Evolutionary conservation across 225 moss, liverwort and hornwort species (phyloP), one percentile per base, ranked within the genome.

Genomic region (Pleurozium schreberi): DNA sequence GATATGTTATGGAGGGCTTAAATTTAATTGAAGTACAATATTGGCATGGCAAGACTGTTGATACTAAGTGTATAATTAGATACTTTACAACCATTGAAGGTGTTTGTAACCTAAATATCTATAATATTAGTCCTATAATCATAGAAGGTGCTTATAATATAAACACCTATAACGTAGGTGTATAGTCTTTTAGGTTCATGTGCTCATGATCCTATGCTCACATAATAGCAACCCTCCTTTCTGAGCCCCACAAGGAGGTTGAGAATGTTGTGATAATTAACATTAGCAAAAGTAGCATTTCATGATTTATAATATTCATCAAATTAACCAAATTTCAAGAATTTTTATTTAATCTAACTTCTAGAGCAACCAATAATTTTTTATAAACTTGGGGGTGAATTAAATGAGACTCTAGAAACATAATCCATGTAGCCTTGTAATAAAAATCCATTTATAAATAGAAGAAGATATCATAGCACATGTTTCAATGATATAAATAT

Each of bases 161-260:
- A 40, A 1, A 23, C 22, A 40, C 40, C 8, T 40, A 23, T 40
- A 4, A 13, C 8, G 7, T 25, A 69, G 42, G 69, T 69, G 3
- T 27, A 16, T 26, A 71, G 26, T 43, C 5, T 71, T 43, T 14
- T 26, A 27, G 2, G 9, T 3, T 71, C 27, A 71, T 43, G 3
- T 43, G 2, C 43, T 69, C 4, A 43, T 42, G 5, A 27, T 71
- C 5, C 5, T 43, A 71, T 15, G 8, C 23, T n/a, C 14, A 71
- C 27, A 42, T 71, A 9, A 43, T 23, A 25, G 6, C 14, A 9
- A 14, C 43, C 9, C 3, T 42, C 25, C 0, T 5, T 0, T 43
- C 1, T 3, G 2, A 18, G 5, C 2, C 26, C 2, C 10, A 26
- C 2, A 16, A 25, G 0, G 16, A 34, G 0, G 9, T 26, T 55